Conservation (phyloP, 164 flowering plant genomes). For the Umbilicus rupestris region DNA sequence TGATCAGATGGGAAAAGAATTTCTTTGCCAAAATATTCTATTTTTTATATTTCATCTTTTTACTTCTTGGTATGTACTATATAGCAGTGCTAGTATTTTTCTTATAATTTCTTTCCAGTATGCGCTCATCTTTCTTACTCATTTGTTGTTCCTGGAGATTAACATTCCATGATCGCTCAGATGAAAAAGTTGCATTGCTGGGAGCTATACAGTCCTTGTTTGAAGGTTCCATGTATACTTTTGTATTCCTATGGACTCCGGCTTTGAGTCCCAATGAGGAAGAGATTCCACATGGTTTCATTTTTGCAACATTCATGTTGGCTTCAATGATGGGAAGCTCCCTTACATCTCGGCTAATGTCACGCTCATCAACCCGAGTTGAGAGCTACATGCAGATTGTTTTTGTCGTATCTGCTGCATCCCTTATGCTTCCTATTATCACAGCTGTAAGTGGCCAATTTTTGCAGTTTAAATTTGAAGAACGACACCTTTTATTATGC, state of each 20-base stretch:
- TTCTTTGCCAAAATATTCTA: too few species aligned
- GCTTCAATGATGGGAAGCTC: slow-evolving; percentile 98
- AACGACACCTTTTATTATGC: neutral
- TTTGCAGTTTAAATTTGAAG: neutral
- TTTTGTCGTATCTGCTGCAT: slow-evolving; percentile 53
- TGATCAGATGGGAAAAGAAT: too few species aligned
- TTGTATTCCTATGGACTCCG: slow-evolving; percentile 98
- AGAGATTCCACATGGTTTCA: slow-evolving; percentile 95
- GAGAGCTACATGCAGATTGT: slow-evolving; percentile 97
- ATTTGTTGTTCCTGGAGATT: neutral
- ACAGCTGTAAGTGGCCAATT: slow-evolving; percentile 42
- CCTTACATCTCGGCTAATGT: slow-evolving; percentile 72
- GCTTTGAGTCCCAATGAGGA: slow-evolving; percentile 92
- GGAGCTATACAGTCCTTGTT: slow-evolving; percentile 95
- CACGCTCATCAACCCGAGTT: slow-evolving; percentile 55
- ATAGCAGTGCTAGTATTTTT: neutral
- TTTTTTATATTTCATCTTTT: too few species aligned
- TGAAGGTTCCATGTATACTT: slow-evolving; percentile 99
- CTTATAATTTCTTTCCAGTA: neutral
- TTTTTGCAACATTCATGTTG: slow-evolving; percentile 96
- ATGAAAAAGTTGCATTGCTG: slow-evolving; percentile 87
- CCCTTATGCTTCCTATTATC: slow-evolving; percentile 67
- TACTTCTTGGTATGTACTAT: neutral
- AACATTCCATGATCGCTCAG: slow-evolving; percentile 24
- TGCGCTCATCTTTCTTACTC: neutral